Conservation (phyloP, 331 rosid species). For the Saraca asoca region DNA sequence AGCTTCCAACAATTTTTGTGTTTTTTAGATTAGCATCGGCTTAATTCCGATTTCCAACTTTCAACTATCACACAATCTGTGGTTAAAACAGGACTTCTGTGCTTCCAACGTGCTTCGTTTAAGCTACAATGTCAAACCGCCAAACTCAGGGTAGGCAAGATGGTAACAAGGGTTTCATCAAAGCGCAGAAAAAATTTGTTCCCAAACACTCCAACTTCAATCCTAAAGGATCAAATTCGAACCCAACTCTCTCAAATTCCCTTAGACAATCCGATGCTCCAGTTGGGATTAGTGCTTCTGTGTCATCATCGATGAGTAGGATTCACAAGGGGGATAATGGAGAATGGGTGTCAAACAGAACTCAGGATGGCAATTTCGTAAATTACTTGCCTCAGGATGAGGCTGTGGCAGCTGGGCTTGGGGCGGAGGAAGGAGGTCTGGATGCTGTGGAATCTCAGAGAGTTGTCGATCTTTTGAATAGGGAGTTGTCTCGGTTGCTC, state of each 20-base stretch:
- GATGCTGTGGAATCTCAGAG: slow-evolving; percentile 92
- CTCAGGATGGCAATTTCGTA: slow-evolving; percentile 62
- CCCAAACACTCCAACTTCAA: slow-evolving; percentile 53
- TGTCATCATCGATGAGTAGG: slow-evolving; percentile 31
- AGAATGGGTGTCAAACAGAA: slow-evolving; percentile 47
- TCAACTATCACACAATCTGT: too few relatives aligned
- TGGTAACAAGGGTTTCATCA: slow-evolving; percentile 55
- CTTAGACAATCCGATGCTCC: slow-evolving; percentile 52
- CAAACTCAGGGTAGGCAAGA: slow-evolving; percentile 44
- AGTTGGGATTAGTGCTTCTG: slow-evolving; percentile 14
- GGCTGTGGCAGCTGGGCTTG: slow-evolving; percentile 89
- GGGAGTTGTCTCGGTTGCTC: slow-evolving; percentile 76
- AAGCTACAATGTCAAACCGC: slow-evolving; percentile 55
- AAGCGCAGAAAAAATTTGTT: slow-evolving; percentile 57
- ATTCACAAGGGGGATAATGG: slow-evolving; percentile 45
- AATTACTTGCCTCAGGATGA: slow-evolving; percentile 91
- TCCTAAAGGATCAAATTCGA: slow-evolving; percentile 35
- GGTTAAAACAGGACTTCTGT: too few relatives aligned
- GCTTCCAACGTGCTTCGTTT: too few relatives aligned
- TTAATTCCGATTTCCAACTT: too few relatives aligned
- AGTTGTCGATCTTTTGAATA: slow-evolving; percentile 86
- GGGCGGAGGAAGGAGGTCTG: slow-evolving; percentile 85
- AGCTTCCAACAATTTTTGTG: too few relatives aligned
- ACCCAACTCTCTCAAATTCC: slow-evolving; percentile 67
- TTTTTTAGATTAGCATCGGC: too few relatives aligned